These are phyloP conservation scores for Xerocomellus amylosporus DNA, from an alignment of 768 basidiomycete species.

Conservation along the genomic window DNA sequence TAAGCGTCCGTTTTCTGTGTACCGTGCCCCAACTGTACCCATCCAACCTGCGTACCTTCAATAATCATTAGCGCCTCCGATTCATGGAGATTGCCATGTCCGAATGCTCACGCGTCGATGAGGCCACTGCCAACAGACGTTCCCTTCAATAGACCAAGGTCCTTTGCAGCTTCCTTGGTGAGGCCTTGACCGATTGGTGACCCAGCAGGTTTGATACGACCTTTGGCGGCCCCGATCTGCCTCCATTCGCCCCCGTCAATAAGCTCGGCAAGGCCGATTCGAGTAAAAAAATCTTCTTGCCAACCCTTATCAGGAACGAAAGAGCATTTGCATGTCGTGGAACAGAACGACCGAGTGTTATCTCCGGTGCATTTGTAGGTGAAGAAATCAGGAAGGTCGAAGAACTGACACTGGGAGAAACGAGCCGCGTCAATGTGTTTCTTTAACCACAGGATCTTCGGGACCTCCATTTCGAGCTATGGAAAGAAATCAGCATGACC, in stretches of 20 bases:
- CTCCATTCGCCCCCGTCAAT: slow-evolving; percentile 60
- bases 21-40: slow-evolving; percentile 87
- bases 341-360: slow-evolving; percentile 82
- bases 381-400: slow-evolving; percentile 92
- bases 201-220: slow-evolving; percentile 74
- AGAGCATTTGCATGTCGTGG: slow-evolving; percentile 94
- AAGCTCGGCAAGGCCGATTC: slow-evolving; percentile 77
- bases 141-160: slow-evolving; percentile 81
- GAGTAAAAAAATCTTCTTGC: slow-evolving; percentile 82
- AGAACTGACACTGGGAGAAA: slow-evolving; percentile 79
- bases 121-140: slow-evolving; percentile 92
- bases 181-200: slow-evolving; percentile 83
- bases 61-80: not conserved
- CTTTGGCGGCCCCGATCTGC: slow-evolving; percentile 69
- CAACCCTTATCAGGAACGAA: slow-evolving; percentile 87
- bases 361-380: slow-evolving; percentile 85
- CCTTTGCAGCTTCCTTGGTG: slow-evolving; percentile 71
- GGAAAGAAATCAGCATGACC: slow-evolving; percentile 5
- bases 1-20: slow-evolving; percentile 50
- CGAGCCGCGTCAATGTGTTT: slow-evolving; percentile 70
- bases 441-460: slow-evolving; percentile 96
- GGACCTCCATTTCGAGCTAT: slow-evolving; percentile 97
- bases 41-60: slow-evolving; percentile 91
- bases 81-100: not conserved
- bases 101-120: slow-evolving; percentile 78